Base-by-base conservation (phyloP, 164 flowering plant genomes). In the Macadamia integrifolia region DNA sequence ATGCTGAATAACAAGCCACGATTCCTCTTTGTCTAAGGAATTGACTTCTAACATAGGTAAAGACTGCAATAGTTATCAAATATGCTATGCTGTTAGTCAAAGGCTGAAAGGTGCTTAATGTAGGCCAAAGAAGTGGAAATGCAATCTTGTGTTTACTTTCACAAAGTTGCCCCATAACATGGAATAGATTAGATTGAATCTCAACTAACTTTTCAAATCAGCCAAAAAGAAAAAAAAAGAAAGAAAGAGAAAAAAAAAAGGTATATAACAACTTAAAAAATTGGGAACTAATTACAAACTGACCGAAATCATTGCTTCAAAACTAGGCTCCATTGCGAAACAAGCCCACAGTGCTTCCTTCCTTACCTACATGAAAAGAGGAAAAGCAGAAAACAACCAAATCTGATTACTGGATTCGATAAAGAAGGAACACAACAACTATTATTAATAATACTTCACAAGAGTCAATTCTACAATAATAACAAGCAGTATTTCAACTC, bases 311-410 rank as follows among this genome's bases (percentile, higher is more conserved):
- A 94, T 88, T 59, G 97, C 97, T 81, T 94, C 98, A 80, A 53
- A 88, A 72, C 65, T 70, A 59, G 99, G 99, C 69, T 75, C 87
- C 97, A 94, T 82, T 6, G 99, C 92, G 71, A 90, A 90, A 81
- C 92, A 88, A 49, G 99, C 99, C 97, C 97, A 94, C 12, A 94
- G 90, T 56, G 99, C 99, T 76, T 94, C 99, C 83, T 94, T 94
- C 74, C 99, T 79, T 72, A 92, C 83, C 98, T 94, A 77, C 70
- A 75, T 28, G 71, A 18, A 70, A 57, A 62, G 44, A 35, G 23
- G 23, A 23, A 23, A 23, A 23, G 23, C 23, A 35, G 40, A 35
- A 23, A 59, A 69, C 30, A 61, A 63, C 28, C 40, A 64, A 58
- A 53, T 59, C 17, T 53, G 62, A 43, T 31, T 52, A 9, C 40